Percentiles rank a stretch among this genome's conserved stretches.
These are phyloP conservation scores for Colletotrichum musae DNA, from an alignment of 2,329 filamentous ascomycete genomes.

Conservation along the genomic window DNA sequence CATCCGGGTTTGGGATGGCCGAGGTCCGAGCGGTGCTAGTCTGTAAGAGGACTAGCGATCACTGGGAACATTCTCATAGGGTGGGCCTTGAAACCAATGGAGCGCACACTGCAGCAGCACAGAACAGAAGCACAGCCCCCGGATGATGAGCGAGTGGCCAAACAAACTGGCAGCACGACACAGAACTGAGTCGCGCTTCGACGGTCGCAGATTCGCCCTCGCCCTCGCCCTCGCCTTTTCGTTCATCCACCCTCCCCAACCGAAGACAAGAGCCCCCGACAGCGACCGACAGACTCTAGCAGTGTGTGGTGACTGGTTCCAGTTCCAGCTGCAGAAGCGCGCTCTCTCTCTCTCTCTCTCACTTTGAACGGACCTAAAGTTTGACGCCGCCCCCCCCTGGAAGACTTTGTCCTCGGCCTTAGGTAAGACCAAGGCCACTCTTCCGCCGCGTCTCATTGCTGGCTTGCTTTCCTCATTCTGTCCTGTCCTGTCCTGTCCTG, in stretches of 20 bases:
- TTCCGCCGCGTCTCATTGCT: slow-evolving; percentile 19
- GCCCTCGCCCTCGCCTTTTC: slow-evolving; percentile 3
- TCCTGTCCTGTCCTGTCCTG: slow-evolving; percentile 27
- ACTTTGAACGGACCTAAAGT: too few species aligned
- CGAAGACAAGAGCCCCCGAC: neutral
- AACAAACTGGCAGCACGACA: slow-evolving; percentile 14
- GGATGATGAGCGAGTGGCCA: neutral
- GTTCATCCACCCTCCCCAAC: slow-evolving; percentile 21
- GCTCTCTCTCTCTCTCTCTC: neutral
- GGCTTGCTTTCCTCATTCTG: slow-evolving; percentile 1
- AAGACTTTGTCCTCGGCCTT: slow-evolving; percentile 1
- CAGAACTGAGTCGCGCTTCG: slow-evolving; percentile 10
- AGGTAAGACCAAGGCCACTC: slow-evolving; percentile 36
- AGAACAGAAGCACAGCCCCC: slow-evolving; percentile 16
- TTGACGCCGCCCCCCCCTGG: too few species aligned
- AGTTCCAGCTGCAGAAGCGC: slow-evolving; percentile 29
- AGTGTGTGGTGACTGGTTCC: neutral
- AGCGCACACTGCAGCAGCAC: neutral
- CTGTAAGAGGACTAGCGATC: slow-evolving; percentile 15
- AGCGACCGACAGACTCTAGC: too few species aligned
- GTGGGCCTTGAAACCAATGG: slow-evolving; percentile 36
- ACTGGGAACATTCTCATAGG: slow-evolving; percentile 11
- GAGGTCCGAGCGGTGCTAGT: slow-evolving; percentile 10
- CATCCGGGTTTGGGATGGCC: slow-evolving; percentile 1
- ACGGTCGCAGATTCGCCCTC: slow-evolving; percentile 15